Percentiles rank a stretch among this genome's conserved stretches.
Evolutionary conservation across 176 grass and related monocot genomes (phyloP).

Genomic region (Zizania latifolia): DNA sequence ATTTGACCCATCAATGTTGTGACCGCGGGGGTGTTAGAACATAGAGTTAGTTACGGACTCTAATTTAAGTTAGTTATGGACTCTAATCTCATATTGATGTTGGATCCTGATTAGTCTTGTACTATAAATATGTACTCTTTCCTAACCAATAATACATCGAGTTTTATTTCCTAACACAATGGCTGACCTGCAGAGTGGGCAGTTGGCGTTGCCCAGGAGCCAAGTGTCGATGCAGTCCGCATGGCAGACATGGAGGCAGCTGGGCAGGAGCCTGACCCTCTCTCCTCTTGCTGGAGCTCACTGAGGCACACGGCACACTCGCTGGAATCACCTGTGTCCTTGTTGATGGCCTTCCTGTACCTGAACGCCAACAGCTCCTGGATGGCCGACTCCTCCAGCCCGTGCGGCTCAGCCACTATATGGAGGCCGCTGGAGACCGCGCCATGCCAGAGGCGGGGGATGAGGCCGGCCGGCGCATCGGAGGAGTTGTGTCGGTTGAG

Average conservation of each 20-base stretch:
- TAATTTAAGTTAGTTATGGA: too few species aligned
- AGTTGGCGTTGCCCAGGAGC: conserved; percentile 67
- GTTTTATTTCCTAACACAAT: too few species aligned
- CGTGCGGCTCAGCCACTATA: background rate
- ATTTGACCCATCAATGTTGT: too few species aligned
- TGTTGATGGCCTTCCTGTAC: conserved; percentile 39
- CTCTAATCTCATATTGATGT: too few species aligned
- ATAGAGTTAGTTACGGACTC: too few species aligned
- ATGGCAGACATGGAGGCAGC: conserved; percentile 85
- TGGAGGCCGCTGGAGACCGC: background rate
- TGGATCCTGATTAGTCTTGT: too few species aligned
- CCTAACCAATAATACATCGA: too few species aligned
- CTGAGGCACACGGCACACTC: conserved; percentile 76
- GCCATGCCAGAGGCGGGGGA: conserved; percentile 11
- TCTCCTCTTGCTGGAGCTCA: conserved; percentile 81
- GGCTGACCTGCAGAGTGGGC: conserved; percentile 72
- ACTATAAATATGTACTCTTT: too few species aligned
- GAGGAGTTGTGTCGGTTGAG: conserved; percentile 47
- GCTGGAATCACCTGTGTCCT: background rate
- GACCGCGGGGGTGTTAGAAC: too few species aligned
- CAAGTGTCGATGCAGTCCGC: conserved; percentile 69
- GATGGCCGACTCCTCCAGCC: conserved; percentile 51
- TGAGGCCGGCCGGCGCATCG: background rate
- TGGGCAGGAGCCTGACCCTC: conserved; percentile 58
- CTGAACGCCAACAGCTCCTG: conserved; percentile 45